Evolutionary conservation across 2,329 filamentous ascomycete genomes (phyloP).

Genomic region (Paecilomyces sp.): DNA sequence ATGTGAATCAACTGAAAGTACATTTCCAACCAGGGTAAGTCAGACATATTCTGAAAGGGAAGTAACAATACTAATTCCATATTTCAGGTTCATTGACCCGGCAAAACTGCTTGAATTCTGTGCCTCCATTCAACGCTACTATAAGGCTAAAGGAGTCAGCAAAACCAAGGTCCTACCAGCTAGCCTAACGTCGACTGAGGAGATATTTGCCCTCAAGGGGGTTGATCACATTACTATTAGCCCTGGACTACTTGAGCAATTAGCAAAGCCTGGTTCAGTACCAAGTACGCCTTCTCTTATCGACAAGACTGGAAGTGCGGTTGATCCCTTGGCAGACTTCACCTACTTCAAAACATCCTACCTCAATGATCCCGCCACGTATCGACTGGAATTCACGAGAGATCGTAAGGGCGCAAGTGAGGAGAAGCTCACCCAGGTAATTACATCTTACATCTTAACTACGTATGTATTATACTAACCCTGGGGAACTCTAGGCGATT

Average conservation of each 20-base stretch:
- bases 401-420: conserved; percentile 35
- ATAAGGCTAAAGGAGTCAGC: conserved; percentile 29
- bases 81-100: conserved; percentile 17
- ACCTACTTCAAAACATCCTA: conserved; percentile 14
- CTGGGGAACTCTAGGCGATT: conserved; percentile 33
- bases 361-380: conserved; percentile 39
- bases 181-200: conserved; percentile 50
- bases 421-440: conserved; percentile 42
- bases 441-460: too few species aligned
- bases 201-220: conserved; percentile 53
- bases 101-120: conserved; percentile 40
- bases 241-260: conserved; percentile 43
- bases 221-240: conserved; percentile 55
- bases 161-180: conserved; percentile 50
- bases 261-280: conserved; percentile 35
- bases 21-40: conserved; percentile 45
- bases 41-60: not conserved
- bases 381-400: conserved; percentile 46
- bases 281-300: conserved; percentile 25
- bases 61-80: not conserved
- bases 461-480: not conserved
- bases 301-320: conserved; percentile 7
- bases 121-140: conserved; percentile 48
- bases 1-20: conserved; percentile 59
- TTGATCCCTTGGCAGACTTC: conserved; percentile 2